A percentile compares a stretch with the other conserved stretches of the same genome.
Evolutionary conservation across 148 eudicot species (phyloP).

Genomic region (Nyssa sinensis): DNA sequence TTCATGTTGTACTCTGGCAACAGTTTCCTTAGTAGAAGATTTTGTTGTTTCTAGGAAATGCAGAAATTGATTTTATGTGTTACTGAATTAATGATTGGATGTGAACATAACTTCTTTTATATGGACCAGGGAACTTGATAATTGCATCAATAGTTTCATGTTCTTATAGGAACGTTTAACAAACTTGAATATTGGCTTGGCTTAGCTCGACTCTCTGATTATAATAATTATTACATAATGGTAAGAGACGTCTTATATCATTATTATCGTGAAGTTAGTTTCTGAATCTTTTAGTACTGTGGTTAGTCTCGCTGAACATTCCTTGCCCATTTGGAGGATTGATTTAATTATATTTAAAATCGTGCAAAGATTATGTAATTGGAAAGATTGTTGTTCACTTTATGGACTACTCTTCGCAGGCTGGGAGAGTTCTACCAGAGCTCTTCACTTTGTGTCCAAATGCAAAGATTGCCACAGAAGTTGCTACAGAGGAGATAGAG

Average conservation of each 20-base stretch:
- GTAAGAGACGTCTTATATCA: no score
- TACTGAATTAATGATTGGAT: neutral
- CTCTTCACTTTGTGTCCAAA: conserved; percentile 66
- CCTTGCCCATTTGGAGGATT: no score
- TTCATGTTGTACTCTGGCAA: neutral
- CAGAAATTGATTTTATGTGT: neutral
- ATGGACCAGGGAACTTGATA: neutral
- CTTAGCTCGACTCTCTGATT: no score
- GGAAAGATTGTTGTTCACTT: neutral
- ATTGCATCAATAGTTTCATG: neutral
- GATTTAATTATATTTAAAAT: no score
- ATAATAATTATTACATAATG: no score
- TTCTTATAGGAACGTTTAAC: neutral
- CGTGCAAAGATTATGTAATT: neutral
- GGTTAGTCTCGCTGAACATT: no score
- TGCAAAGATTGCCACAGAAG: conserved; percentile 58
- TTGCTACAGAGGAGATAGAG: conserved; percentile 35
- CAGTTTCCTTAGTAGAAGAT: neutral
- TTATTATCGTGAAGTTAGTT: no score
- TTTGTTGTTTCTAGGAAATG: neutral
- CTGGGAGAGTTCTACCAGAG: conserved; percentile 37
- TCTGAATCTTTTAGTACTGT: no score
- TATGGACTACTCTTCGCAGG: conserved; percentile 36
- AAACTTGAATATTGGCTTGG: neutral
- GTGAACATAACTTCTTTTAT: neutral